Conservation (phyloP, 495 filamentous ascomycete genomes). For the Xylaria nigripes region DNA sequence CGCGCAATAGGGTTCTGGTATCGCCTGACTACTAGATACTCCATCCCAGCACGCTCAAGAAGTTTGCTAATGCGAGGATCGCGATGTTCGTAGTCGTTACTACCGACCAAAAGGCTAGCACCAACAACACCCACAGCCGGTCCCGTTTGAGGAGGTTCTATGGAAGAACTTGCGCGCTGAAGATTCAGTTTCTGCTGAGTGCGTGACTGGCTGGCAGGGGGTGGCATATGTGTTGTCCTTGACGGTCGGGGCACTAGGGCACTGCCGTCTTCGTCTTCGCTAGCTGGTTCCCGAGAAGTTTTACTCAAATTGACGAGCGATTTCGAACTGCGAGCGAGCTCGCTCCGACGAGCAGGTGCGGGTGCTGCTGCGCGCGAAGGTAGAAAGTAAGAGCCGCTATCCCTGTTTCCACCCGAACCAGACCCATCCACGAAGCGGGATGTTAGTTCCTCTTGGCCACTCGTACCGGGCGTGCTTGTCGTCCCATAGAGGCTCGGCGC, state of each 20-base stretch:
- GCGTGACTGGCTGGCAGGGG: slow-evolving; percentile 47
- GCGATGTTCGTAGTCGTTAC: slow-evolving; percentile 35
- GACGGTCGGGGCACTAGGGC: slow-evolving; percentile 29
- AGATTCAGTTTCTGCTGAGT: slow-evolving; percentile 68
- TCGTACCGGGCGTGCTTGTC: slow-evolving; percentile 30
- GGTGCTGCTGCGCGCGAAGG: slow-evolving; percentile 9
- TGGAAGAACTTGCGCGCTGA: slow-evolving; percentile 55
- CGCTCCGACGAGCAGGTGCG: slow-evolving; percentile 9
- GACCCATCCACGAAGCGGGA: slow-evolving; percentile 46
- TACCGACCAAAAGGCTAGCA: slow-evolving; percentile 29
- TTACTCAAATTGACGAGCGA: slow-evolving; percentile 31
- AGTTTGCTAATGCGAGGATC: slow-evolving; percentile 48
- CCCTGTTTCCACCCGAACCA: slow-evolving; percentile 23
- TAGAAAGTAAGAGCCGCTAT: slow-evolving; percentile 24
- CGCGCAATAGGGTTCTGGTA: slow-evolving; percentile 58
- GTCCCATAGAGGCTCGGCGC: slow-evolving; percentile 34
- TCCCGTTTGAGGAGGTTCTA: slow-evolving; percentile 47
- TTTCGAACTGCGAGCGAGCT: slow-evolving; percentile 25
- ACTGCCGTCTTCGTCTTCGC: slow-evolving; percentile 34
- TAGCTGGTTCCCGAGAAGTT: slow-evolving; percentile 15
- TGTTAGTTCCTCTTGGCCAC: slow-evolving; percentile 39
- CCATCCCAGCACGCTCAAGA: slow-evolving; percentile 54
- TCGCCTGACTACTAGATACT: slow-evolving; percentile 59
- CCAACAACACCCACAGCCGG: slow-evolving; percentile 29
- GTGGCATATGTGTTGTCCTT: slow-evolving; percentile 20